Conservation (phyloP, 169 alveolate genomes). For the Amoebophrya sp. region DNA sequence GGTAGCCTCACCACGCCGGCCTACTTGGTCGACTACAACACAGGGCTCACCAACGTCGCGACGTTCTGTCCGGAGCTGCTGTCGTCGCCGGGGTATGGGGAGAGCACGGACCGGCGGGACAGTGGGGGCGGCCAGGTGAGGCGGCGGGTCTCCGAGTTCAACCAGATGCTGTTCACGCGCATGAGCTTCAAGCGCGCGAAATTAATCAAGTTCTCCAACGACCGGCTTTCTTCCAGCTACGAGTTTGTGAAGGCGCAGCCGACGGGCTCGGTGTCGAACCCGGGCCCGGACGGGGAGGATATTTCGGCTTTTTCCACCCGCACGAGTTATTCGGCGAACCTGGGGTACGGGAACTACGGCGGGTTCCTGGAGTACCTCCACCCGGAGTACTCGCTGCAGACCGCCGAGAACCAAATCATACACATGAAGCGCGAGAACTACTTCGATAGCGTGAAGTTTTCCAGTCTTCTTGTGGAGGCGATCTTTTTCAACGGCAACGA, state of each 20-base stretch:
- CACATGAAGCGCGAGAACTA: neutral
- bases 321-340: no score
- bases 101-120: no score
- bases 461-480: neutral
- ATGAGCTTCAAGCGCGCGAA: neutral
- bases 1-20: no score
- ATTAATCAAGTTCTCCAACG: neutral
- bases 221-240: neutral
- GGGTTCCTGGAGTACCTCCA: neutral
- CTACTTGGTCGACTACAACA: neutral
- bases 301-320: no score
- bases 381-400: neutral
- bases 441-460: neutral
- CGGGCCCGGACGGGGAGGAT: no score
- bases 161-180: neutral
- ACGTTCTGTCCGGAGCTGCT: neutral
- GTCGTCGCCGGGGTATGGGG: no score
- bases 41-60: neutral
- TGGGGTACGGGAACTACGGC: neutral
- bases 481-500: neutral
- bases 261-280: no score
- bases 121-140: no score
- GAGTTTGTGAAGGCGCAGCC: no score
- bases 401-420: neutral
- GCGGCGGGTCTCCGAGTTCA: no score